Percentiles rank a stretch among this genome's conserved stretches.
phyloP scores from a whole-genome alignment of 148 eudicot genomes.

The Arbutus unedo region DNA sequence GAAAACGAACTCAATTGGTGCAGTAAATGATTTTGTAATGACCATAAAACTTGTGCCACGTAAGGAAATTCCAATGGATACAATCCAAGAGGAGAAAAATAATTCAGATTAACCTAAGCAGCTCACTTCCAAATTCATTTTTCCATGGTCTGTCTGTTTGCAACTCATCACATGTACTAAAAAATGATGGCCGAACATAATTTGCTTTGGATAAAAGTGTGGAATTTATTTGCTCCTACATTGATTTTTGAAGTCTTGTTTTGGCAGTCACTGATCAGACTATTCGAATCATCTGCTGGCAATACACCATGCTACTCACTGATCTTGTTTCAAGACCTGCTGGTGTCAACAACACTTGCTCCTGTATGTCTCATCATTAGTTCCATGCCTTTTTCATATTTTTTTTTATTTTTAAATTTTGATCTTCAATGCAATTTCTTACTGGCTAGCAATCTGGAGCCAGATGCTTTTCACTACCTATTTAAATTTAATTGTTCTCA shows the following conservation, averaged over 20 bases:
- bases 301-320: conserved; percentile 64
- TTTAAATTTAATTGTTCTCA: not conserved
- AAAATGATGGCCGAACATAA: not conserved
- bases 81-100: not conserved
- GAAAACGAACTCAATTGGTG: not conserved
- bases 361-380: conserved; percentile 61
- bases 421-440: not conserved
- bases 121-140: not conserved
- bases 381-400: not conserved
- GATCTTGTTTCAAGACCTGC: conserved; percentile 83
- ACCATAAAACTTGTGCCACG: not conserved
- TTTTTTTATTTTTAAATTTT: not conserved
- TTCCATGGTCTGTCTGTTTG: not conserved
- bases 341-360: conserved; percentile 78
- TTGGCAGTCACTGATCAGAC: conserved; percentile 75
- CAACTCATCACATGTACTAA: not conserved
- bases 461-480: not conserved
- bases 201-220: not conserved
- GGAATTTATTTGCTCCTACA: conserved; percentile 1
- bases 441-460: not conserved
- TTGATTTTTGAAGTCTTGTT: conserved; percentile 16
- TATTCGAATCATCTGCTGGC: conserved; percentile 68
- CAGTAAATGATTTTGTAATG: not conserved
- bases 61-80: not conserved
- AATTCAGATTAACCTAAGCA: not conserved